A percentile compares a stretch with the other conserved stretches of the same genome.
These are phyloP conservation scores for Boletus tomentosulus DNA, from an alignment of 768 basidiomycete genomes.

Conservation along the genomic window DNA sequence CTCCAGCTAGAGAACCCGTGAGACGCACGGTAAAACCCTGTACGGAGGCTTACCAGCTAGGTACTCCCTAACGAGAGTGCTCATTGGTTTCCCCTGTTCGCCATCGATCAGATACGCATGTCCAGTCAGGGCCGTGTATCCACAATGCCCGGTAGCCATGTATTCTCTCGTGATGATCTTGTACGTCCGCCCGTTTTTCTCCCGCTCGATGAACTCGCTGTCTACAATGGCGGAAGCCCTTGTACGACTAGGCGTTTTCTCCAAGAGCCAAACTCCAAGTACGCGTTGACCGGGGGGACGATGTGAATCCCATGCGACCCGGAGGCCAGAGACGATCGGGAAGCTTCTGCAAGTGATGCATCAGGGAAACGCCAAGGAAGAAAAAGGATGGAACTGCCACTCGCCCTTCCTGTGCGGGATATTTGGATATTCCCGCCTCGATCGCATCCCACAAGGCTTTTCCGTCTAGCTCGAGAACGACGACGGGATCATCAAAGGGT, in stretches of 20 bases:
- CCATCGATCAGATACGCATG: constrained; percentile 72
- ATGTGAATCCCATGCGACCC: constrained; percentile 82
- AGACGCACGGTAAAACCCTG: background rate
- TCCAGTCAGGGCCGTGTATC: constrained; percentile 64
- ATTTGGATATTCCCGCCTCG: constrained; percentile 67
- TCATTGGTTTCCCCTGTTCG: constrained; percentile 77
- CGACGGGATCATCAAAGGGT: constrained; percentile 81
- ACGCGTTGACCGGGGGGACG: constrained; percentile 68
- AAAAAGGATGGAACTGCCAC: constrained; percentile 7
- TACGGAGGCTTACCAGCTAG: constrained; percentile 54
- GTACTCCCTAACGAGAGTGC: constrained; percentile 75
- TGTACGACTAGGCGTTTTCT: constrained; percentile 25
- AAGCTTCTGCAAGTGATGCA: constrained; percentile 58
- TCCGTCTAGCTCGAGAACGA: constrained; percentile 80
- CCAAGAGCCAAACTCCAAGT: constrained; percentile 63
- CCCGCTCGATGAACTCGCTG: constrained; percentile 51
- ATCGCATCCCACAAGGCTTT: constrained; percentile 74
- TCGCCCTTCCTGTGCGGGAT: constrained; percentile 90
- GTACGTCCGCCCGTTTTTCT: constrained; percentile 56
- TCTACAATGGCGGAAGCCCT: constrained; percentile 36
- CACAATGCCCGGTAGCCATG: constrained; percentile 81
- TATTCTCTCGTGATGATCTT: constrained; percentile 81
- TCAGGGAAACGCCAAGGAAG: background rate
- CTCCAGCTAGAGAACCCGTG: constrained; percentile 41
- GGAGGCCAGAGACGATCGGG: constrained; percentile 80